Evolutionary conservation across 2,329 filamentous ascomycete species (phyloP), one percentile per base, ranked within the genome.

Genomic region (Neospermospora avenae): DNA sequence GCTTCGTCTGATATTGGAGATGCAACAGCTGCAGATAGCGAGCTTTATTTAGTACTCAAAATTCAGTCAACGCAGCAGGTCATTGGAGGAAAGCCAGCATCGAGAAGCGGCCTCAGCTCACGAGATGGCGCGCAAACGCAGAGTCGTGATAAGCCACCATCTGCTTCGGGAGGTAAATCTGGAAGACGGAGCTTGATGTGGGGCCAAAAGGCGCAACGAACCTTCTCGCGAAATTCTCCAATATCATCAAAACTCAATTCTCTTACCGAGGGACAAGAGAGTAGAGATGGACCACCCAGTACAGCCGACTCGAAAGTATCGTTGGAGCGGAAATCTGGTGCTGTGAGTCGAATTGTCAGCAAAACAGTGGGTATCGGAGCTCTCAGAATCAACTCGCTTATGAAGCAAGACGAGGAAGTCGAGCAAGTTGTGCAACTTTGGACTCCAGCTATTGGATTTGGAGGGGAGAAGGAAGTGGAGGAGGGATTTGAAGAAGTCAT

Each of bases 1-100:
- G 91, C 87, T 41, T 60, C 70, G 11, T 57, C 66, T 34, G 72
- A 74, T 60, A 81, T 87, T 60, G 85, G 85, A 24, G 84, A 86
- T 52, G 73, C 78, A 0, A 77, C 81, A 0, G 80, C 87, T 2
- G 81, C 84, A 8, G 88, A 89, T 51, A 84, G 84, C 3, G 88
- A 91, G 55, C 76, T 98, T 20, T 97, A 90, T 72, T 80, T 99
- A 1, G 86, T 97, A 3, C 88, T 95, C 65, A 91, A 90, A 68
- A 84, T 97, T 7, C 68, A 67, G 48, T 68, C 67, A n/a, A 67
- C 67, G 5, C 65, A 70, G 37, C 68, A 71, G 48, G 63, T 72
- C 4, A 55, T 60, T 16, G 57, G 61, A 44, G 63, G 65, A 8
- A 71, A 69, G 39, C 70, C 71, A 2, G 57, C 55, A 11, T 71